Conservation (phyloP, 257 asterid genomes). For the Solanum sitiens region DNA sequence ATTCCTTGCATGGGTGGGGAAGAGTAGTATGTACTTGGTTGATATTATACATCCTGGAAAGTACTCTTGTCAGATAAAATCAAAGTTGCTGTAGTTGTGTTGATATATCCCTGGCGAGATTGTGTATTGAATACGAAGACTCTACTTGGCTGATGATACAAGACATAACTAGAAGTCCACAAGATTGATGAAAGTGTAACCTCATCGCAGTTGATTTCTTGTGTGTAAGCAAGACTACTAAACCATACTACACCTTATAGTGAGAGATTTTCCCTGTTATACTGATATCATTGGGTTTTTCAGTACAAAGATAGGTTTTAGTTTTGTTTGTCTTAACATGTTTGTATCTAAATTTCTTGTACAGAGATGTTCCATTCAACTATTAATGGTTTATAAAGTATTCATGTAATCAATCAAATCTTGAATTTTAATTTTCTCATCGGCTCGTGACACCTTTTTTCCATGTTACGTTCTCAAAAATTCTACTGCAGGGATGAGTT, state of each 20-base stretch:
- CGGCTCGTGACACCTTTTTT: background rate
- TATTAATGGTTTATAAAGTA: slow-evolving; percentile 21
- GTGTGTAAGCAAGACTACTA: background rate
- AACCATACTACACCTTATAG: background rate
- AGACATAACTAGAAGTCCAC: background rate
- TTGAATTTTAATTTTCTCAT: background rate
- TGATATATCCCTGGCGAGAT: background rate
- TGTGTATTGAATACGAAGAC: background rate
- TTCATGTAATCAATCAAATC: slow-evolving; percentile 34
- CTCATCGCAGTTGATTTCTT: background rate
- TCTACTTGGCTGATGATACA: background rate
- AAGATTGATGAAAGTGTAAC: background rate
- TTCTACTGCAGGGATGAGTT: background rate
- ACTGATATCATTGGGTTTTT: background rate
- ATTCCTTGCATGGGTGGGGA: background rate
- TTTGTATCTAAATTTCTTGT: slow-evolving; percentile 36
- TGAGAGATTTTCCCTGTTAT: background rate
- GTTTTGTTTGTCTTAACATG: background rate
- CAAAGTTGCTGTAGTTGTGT: background rate
- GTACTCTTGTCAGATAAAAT: background rate
- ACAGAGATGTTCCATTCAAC: slow-evolving; percentile 10
- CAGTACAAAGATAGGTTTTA: background rate
- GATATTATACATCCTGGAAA: background rate
- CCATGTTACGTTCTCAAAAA: background rate
- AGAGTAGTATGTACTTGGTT: background rate